phyloP scores from a whole-genome alignment of 768 basidiomycete genomes.

The Leucosporidium yakuticum region DNA sequence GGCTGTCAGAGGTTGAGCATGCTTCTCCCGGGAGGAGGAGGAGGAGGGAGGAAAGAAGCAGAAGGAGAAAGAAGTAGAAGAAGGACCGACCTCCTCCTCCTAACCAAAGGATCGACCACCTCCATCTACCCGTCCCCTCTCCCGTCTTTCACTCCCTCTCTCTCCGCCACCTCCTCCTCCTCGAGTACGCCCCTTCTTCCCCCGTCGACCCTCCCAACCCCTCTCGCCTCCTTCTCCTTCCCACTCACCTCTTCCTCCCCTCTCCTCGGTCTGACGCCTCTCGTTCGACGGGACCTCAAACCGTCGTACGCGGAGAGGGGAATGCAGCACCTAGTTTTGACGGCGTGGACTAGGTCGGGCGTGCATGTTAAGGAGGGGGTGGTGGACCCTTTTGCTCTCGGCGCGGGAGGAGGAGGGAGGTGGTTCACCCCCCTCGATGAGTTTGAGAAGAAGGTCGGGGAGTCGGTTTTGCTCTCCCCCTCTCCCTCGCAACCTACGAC shows the following conservation, averaged over 20 bases:
- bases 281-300: neutral
- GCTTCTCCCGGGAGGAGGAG: neutral
- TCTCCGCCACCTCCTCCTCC: too few relatives aligned
- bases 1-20: neutral
- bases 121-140: constrained; percentile 6
- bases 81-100: constrained; percentile 12
- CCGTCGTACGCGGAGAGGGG: too few relatives aligned
- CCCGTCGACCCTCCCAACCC: neutral
- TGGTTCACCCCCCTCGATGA: too few relatives aligned
- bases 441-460: too few relatives aligned
- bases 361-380: constrained; percentile 14
- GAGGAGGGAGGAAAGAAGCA: too few relatives aligned
- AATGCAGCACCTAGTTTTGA: constrained; percentile 6
- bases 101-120: constrained; percentile 4
- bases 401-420: too few relatives aligned
- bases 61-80: too few relatives aligned
- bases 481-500: too few relatives aligned
- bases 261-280: neutral
- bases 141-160: neutral
- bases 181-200: neutral
- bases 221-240: neutral
- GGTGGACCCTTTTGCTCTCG: too few relatives aligned
- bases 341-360: constrained; percentile 10
- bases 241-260: neutral
- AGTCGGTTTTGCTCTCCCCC: too few relatives aligned